Conservation (phyloP, 257 asterid species). For the Fraxinus quadrangulata region DNA sequence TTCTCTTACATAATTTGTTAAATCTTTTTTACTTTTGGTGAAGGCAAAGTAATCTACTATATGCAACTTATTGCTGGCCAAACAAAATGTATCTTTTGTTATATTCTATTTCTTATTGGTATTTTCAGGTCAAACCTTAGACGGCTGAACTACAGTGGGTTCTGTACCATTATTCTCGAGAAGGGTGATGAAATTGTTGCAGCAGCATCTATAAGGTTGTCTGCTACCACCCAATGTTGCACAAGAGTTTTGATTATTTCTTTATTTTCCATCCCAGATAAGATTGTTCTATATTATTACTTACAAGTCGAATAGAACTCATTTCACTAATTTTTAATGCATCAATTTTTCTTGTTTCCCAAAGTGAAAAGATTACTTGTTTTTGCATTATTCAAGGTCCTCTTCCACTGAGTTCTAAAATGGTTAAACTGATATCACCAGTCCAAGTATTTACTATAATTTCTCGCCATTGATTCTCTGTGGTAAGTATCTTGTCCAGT, state of each 20-base stretch:
- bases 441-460: conserved; percentile 11
- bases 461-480: background rate
- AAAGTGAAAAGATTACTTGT: background rate
- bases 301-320: background rate
- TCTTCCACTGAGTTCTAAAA: background rate
- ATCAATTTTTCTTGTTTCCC: background rate
- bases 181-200: conserved; percentile 79
- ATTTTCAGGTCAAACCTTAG: conserved; percentile 77
- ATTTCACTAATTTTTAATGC: background rate
- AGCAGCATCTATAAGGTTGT: conserved; percentile 89
- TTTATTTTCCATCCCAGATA: conserved; percentile 6
- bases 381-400: background rate
- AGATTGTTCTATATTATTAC: conserved; percentile 15
- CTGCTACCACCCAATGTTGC: background rate
- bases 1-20: background rate
- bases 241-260: background rate
- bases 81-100: conserved; percentile 19
- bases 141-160: conserved; percentile 77
- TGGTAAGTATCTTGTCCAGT: conserved; percentile 9
- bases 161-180: conserved; percentile 78
- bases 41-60: background rate
- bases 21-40: background rate
- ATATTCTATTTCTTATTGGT: conserved; percentile 11
- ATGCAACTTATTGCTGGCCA: conserved; percentile 5
- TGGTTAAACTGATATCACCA: conserved; percentile 10